Percentiles rank a stretch among this genome's conserved stretches.
phyloP scores from a whole-genome alignment of 139 green algal genomes.

The Haematococcus lacustris region DNA sequence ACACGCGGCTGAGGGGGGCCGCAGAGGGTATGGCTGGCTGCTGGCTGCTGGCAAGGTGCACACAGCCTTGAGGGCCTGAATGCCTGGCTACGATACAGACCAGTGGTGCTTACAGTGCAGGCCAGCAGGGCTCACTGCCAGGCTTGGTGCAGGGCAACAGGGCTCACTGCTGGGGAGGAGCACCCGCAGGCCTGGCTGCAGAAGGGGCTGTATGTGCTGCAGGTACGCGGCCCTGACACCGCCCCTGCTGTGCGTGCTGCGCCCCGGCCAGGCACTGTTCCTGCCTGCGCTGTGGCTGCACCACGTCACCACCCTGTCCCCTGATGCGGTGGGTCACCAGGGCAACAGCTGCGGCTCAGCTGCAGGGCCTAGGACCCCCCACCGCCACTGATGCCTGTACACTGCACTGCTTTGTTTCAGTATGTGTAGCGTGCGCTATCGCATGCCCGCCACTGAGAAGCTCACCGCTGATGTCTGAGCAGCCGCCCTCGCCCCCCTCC shows the following conservation, averaged over 20 bases:
- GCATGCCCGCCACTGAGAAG: too few relatives aligned
- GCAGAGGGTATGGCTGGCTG: too few relatives aligned
- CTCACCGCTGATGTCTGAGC: too few relatives aligned
- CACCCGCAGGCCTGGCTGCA: not conserved
- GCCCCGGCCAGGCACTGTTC: slow-evolving; percentile 46
- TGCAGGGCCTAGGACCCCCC: not conserved
- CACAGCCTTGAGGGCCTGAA: not conserved
- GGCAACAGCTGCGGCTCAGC: not conserved
- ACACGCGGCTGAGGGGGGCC: too few relatives aligned
- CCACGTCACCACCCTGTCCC: slow-evolving; percentile 25
- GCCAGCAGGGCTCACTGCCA: not conserved
- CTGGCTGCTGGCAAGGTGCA: too few relatives aligned
- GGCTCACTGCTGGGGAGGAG: not conserved
- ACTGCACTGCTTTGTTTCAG: too few relatives aligned
- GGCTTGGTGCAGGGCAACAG: not conserved
- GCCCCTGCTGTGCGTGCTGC: slow-evolving; percentile 29
- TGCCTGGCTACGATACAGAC: not conserved
- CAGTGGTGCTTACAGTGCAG: not conserved
- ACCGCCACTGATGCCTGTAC: too few relatives aligned
- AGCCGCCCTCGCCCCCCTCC: too few relatives aligned
- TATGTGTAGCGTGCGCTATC: too few relatives aligned
- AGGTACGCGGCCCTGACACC: slow-evolving; percentile 1
- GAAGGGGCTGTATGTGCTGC: not conserved
- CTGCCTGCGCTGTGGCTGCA: slow-evolving; percentile 60
- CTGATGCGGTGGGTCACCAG: not conserved